Percentiles rank a stretch among this genome's conserved stretches.
These are phyloP conservation scores for Tricholoma terreum DNA, from an alignment of 768 basidiomycete species.

Conservation along the genomic window DNA sequence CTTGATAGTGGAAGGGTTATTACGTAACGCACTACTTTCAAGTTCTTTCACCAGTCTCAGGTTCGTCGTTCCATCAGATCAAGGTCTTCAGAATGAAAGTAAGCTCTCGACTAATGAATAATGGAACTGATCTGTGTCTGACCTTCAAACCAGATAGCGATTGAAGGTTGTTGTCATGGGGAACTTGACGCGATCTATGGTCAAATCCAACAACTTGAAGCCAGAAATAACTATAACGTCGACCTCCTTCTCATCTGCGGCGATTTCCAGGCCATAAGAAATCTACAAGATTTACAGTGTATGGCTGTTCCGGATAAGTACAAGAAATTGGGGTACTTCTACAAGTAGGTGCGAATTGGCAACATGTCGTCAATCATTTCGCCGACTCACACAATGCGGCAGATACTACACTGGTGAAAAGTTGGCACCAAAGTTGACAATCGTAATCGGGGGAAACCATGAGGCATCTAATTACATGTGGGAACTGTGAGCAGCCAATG, in stretches of 20 bases:
- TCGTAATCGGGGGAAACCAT: slow-evolving; percentile 97
- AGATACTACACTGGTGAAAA: slow-evolving; percentile 88
- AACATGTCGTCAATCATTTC: slow-evolving; percentile 4
- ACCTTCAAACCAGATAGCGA: slow-evolving; percentile 56
- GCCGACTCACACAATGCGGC: background rate
- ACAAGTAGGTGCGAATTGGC: slow-evolving; percentile 50
- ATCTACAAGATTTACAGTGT: slow-evolving; percentile 77
- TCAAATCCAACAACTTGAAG: slow-evolving; percentile 63
- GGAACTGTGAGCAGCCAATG: slow-evolving; percentile 68
- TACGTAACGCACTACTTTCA: too few species aligned
- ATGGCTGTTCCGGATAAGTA: slow-evolving; percentile 94
- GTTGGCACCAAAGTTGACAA: slow-evolving; percentile 81
- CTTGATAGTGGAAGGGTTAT: too few species aligned
- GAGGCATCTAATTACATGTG: slow-evolving; percentile 96
- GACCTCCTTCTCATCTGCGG: slow-evolving; percentile 92
- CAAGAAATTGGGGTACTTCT: slow-evolving; percentile 77
- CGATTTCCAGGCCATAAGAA: slow-evolving; percentile 93
- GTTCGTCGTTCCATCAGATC: background rate
- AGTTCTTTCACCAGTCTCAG: background rate
- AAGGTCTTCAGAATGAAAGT: background rate
- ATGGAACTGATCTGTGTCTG: background rate
- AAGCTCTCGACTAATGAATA: background rate
- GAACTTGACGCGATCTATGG: slow-evolving; percentile 85
- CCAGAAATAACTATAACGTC: slow-evolving; percentile 59
- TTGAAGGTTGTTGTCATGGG: slow-evolving; percentile 96